Evolutionary conservation across 768 basidiomycete genomes (phyloP).

Genomic region (Daedaleopsis nitida): DNA sequence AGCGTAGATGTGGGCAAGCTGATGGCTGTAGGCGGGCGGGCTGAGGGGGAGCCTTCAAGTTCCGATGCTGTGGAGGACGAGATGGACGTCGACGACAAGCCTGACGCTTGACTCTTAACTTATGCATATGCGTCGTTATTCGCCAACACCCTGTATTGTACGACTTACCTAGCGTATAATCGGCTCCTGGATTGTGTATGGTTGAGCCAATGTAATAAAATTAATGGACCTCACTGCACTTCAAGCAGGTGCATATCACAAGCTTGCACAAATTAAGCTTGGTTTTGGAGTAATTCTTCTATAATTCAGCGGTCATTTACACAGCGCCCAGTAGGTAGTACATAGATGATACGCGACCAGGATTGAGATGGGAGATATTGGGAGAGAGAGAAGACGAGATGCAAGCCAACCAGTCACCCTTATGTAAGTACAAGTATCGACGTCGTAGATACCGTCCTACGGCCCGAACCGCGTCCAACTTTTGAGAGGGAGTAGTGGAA

Average conservation of each 20-base stretch:
- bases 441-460: slow-evolving; percentile 19
- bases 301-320: slow-evolving; percentile 33
- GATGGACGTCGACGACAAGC: slow-evolving; percentile 19
- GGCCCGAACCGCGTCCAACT: slow-evolving; percentile 21
- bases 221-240: no score
- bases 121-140: no score
- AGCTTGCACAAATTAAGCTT: neutral
- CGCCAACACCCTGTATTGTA: neutral
- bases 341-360: slow-evolving; percentile 33
- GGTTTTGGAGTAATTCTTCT: slow-evolving; percentile 18
- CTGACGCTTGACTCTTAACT: no score
- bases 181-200: neutral
- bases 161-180: neutral
- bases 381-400: slow-evolving; percentile 14
- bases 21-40: slow-evolving; percentile 22
- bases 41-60: slow-evolving; percentile 18
- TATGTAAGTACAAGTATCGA: slow-evolving; percentile 17
- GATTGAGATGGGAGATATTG: slow-evolving; percentile 1
- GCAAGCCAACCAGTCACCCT: slow-evolving; percentile 25
- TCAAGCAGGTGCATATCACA: no score
- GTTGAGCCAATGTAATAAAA: neutral
- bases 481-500: slow-evolving; percentile 20
- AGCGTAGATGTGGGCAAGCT: slow-evolving; percentile 12
- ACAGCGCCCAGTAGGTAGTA: slow-evolving; percentile 45
- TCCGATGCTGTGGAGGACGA: slow-evolving; percentile 1